Base-by-base conservation (phyloP, 768 basidiomycete genomes). In the Phylloporus rhodoxanthus region DNA sequence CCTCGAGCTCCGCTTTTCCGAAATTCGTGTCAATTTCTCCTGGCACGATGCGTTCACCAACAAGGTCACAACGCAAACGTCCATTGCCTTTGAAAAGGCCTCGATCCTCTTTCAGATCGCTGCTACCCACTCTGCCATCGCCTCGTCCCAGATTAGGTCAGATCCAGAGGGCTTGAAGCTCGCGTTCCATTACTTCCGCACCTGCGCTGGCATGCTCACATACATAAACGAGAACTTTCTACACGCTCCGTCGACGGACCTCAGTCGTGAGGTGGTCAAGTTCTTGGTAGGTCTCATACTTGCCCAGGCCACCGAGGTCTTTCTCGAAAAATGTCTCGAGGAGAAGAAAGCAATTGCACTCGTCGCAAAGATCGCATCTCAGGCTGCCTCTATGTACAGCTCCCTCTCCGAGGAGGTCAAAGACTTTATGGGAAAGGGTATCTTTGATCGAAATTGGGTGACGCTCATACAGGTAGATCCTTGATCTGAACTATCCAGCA, bases 171-270 rank as follows among this genome's bases (percentile, higher is more conserved):
- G 94, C 17, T 68, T 91, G 60, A 98, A 96, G 69, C 82, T 91
- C 29, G 82, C 95, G 0, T 99, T 96, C 72, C 81, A 91, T 70
- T 94, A 91, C 70, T 89, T 91, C 60, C 76, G 87, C 15, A 82
- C 87, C 10, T 84, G 88, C 36, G 91, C 94, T 2, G 96, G 96
- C 17, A 96, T 99, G 91, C 81, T 97, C 62, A 91, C 85, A 6
- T 99, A 98, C 67, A 93, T 99, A 74, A 97, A 98, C 72, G 96
- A 99, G 69, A 97, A 99, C 78, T 99, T 99, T 68, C 74, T 99
- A 0, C 96, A 99, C 60, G 96, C 95, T 0, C 96, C 96, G 0
- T 92, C 89, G 19, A 96, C 91, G 2, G 96, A 98, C 70, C 80
- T 98, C 39, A 87, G 85, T 60, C 78, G 91, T 17, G 95, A 98